Conservation (phyloP, 306 rosid species). For the Citrullus amarus region DNA sequence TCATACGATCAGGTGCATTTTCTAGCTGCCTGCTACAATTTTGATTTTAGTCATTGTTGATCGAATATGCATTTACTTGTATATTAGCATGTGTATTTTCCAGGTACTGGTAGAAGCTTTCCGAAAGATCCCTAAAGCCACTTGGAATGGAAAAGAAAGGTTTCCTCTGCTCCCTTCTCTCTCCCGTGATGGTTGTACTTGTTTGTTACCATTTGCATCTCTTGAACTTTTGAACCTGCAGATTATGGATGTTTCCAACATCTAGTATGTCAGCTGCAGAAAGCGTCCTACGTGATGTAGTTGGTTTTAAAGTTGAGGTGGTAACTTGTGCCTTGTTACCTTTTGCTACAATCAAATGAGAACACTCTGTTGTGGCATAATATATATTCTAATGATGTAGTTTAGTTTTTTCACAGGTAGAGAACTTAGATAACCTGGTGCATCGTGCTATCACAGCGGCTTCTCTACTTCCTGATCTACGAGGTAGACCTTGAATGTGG, state of each 20-base stretch:
- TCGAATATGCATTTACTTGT: not conserved
- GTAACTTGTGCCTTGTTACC: conserved; percentile 15
- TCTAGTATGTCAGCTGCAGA: conserved; percentile 58
- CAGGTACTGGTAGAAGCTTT: conserved; percentile 55
- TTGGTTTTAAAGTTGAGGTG: conserved; percentile 57
- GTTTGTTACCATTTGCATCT: not conserved
- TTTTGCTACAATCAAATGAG: not conserved
- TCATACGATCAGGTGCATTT: conserved; percentile 52
- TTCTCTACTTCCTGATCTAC: conserved; percentile 64
- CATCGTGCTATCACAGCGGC: conserved; percentile 68
- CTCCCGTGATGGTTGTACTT: not conserved
- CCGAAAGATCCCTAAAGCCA: conserved; percentile 54
- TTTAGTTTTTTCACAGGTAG: conserved; percentile 35
- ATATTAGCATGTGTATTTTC: not conserved
- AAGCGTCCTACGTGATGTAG: conserved; percentile 38
- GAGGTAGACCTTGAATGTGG: conserved; percentile 27
- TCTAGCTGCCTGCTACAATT: not conserved
- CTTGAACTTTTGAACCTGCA: conserved; percentile 22
- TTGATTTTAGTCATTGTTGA: not conserved
- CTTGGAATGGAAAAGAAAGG: conserved; percentile 83
- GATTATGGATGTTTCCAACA: conserved; percentile 82
- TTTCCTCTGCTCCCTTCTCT: conserved; percentile 8
- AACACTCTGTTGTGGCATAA: not conserved
- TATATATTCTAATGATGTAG: not conserved
- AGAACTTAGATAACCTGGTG: conserved; percentile 62